Evolutionary conservation across 225 moss, liverwort and hornwort species (phyloP), one percentile per base, ranked within the genome.

Genomic region (Sphagnum contortum): DNA sequence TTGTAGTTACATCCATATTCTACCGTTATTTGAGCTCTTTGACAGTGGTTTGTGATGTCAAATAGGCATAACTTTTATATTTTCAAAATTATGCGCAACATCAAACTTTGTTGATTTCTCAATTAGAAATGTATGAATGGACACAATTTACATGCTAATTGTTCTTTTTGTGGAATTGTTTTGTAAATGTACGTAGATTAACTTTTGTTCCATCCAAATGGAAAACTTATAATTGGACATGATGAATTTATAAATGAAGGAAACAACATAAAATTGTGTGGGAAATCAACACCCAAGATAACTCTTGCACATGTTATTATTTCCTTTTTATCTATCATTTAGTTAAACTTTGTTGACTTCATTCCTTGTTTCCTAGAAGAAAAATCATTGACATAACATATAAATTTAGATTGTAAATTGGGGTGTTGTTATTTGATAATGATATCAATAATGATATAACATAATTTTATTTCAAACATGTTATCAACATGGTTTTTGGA

Each of bases 151-250:
- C 60, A 66, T 48, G 57, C 1, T 29, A 29, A 29, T 29, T 29
- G 29, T 29, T 29, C 29, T 0, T 29, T 29, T 29, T 29, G 29
- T 29, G 29, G 29, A 29, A 1, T 29, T 29, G 29, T 29, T 29
- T 45, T 72, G 53, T 73, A 94, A 91, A 89, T 94, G 54, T 94
- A 80, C 63, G 61, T 89, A 45, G 94, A 94, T 62, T 91, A 94
- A 71, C 63, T 91, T 4, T 73, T 84, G 57, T 74, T 80, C 14
- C 78, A 54, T 57, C 80, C 89, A 48, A 77, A 91, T 68, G 69
- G 79, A 13, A 76, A 80, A 6, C 77, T 94, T 55, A 72, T 89
- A 10, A 57, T 71, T 45, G 71, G 78, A 55, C 80, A 73, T 57
- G 81, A 83, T 62, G 67, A 73, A 9, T 52, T 51, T 56, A 63